Percentiles rank a stretch among this genome's conserved stretches.
phyloP scores from a whole-genome alignment of 1,139 yeast species.

The Kurtzmaniella quercitrusa region DNA sequence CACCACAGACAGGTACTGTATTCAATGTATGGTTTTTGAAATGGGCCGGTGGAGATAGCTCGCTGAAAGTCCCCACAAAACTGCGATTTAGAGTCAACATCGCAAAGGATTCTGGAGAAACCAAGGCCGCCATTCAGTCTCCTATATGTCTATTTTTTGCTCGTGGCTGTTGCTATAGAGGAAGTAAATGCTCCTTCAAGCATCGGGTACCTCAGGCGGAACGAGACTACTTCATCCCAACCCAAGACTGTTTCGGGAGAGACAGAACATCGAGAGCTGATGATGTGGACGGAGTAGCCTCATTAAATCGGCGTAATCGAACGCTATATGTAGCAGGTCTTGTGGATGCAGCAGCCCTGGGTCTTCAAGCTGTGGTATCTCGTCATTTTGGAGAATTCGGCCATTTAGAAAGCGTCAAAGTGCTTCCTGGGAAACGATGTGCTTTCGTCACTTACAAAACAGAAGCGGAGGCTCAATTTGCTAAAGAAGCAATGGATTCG shows the following conservation, averaged over 20 bases:
- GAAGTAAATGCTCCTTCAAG: conserved; percentile 67
- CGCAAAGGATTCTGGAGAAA: conserved; percentile 66
- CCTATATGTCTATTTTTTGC: conserved; percentile 82
- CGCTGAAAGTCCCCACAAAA: conserved; percentile 27
- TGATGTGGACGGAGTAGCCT: conserved; percentile 94
- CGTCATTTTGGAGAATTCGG: conserved; percentile 75
- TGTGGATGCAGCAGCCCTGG: conserved; percentile 12
- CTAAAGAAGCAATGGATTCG: conserved; percentile 87
- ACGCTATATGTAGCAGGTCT: conserved; percentile 80
- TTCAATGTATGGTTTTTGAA: conserved; percentile 87
- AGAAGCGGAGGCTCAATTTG: conserved; percentile 84
- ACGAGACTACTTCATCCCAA: conserved; percentile 46
- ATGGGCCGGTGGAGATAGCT: conserved; percentile 74
- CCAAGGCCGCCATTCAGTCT: conserved; percentile 52
- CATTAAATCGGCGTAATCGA: conserved; percentile 63
- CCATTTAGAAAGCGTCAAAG: conserved; percentile 62
- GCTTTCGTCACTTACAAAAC: conserved; percentile 72
- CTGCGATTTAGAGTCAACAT: conserved; percentile 54
- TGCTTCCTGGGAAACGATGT: conserved; percentile 59
- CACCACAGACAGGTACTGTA: conserved; percentile 75
- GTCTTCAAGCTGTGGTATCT: conserved; percentile 28
- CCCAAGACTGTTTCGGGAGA: conserved; percentile 90
- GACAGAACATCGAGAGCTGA: conserved; percentile 83
- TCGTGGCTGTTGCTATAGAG: conserved; percentile 80
- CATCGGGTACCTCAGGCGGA: conserved; percentile 66